A percentile compares a stretch with the other conserved stretches of the same genome.
Conservation (phyloP, 495 filamentous ascomycete species). For the Hapsidospora chrysogenum region DNA sequence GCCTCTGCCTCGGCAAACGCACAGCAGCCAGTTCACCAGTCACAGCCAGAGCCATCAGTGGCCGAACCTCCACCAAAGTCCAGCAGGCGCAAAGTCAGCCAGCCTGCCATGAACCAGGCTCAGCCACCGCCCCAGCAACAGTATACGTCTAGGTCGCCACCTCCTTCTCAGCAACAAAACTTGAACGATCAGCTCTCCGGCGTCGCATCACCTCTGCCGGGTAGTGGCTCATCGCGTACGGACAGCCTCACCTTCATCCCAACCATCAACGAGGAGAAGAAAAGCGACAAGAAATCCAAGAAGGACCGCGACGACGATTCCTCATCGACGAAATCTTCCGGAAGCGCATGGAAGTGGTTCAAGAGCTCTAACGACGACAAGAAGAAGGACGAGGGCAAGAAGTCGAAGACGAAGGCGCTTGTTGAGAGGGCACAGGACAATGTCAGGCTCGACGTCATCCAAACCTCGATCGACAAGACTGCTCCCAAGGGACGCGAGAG, state of each 20-base stretch:
- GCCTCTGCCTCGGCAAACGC: no score
- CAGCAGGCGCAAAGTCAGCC: constrained; percentile 16
- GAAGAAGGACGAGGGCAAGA: constrained; percentile 35
- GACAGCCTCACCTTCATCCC: constrained; percentile 75
- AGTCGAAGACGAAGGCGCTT: constrained; percentile 33
- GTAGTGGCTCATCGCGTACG: constrained; percentile 47
- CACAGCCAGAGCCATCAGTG: not conserved
- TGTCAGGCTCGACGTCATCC: constrained; percentile 63
- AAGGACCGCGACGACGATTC: constrained; percentile 41
- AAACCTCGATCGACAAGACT: constrained; percentile 56
- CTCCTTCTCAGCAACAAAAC: constrained; percentile 14
- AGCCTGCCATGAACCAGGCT: constrained; percentile 1
- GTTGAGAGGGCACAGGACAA: constrained; percentile 50
- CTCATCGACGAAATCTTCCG: constrained; percentile 33
- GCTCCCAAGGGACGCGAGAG: constrained; percentile 61
- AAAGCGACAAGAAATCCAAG: constrained; percentile 45
- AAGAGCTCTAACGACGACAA: constrained; percentile 28
- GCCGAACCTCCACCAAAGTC: constrained; percentile 30
- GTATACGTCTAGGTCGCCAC: no score
- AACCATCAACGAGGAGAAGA: constrained; percentile 47
- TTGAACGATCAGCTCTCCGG: constrained; percentile 41
- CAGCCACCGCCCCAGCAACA: constrained; percentile 9
- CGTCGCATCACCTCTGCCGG: constrained; percentile 50
- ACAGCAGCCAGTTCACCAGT: no score
- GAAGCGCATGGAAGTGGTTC: constrained; percentile 61